These are phyloP conservation scores for Wickerhamomyces sydowiorum DNA, from an alignment of 805 yeast genomes.

Conservation along the genomic window DNA sequence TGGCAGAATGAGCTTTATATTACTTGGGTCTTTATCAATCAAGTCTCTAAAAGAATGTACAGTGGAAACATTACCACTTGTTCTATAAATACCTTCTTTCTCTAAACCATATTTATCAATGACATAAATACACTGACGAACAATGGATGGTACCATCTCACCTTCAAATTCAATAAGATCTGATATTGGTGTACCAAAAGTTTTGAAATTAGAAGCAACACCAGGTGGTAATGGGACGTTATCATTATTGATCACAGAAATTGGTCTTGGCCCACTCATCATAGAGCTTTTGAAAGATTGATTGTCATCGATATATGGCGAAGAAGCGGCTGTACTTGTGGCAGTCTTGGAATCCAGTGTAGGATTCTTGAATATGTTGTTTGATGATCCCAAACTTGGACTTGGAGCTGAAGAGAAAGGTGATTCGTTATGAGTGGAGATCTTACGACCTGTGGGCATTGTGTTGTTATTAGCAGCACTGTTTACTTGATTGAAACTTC, in stretches of 20 bases:
- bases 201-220: conserved; percentile 30
- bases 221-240: conserved; percentile 23
- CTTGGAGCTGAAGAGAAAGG: conserved; percentile 25
- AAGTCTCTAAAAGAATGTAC: conserved; percentile 67
- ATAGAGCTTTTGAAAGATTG: conserved; percentile 2
- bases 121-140: conserved; percentile 80
- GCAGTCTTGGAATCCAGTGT: conserved; percentile 3
- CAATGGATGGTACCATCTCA: conserved; percentile 88
- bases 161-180: conserved; percentile 74
- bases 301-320: conserved; percentile 4
- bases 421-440: conserved; percentile 27
- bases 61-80: conserved; percentile 71
- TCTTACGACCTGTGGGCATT: conserved; percentile 17
- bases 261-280: conserved; percentile 24
- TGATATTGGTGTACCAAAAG: conserved; percentile 85
- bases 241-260: conserved; percentile 22
- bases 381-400: conserved; percentile 6
- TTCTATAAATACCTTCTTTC: conserved; percentile 85
- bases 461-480: conserved; percentile 21
- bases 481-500: conserved; percentile 6
- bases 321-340: conserved; percentile 7
- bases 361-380: conserved; percentile 6
- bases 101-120: conserved; percentile 82
- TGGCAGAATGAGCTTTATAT: conserved; percentile 47
- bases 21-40: conserved; percentile 72